phyloP scores from a whole-genome alignment of 495 filamentous ascomycete genomes.

The Poronia punctata region DNA sequence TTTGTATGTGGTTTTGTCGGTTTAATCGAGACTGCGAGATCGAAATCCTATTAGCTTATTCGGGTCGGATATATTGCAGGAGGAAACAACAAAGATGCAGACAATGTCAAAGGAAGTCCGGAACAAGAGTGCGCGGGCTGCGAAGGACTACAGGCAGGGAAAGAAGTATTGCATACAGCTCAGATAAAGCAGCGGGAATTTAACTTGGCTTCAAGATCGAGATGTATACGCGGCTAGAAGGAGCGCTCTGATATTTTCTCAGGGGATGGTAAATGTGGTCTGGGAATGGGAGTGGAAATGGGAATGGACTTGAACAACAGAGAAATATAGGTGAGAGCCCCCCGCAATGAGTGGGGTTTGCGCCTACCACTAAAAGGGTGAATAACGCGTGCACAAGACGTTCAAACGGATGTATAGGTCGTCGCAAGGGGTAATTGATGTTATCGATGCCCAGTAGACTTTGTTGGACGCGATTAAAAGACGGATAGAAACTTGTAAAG shows the following conservation, averaged over 20 bases:
- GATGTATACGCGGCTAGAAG: neutral
- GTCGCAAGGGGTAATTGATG: conserved; percentile 25
- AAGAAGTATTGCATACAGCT: neutral
- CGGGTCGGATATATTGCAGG: too few relatives aligned
- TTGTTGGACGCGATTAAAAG: neutral
- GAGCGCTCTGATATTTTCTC: neutral
- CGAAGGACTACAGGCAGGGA: neutral
- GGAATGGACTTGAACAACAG: conserved; percentile 15
- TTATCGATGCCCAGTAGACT: conserved; percentile 5
- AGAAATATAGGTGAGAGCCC: conserved; percentile 18
- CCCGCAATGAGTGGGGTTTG: conserved; percentile 31
- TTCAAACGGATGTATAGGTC: conserved; percentile 6
- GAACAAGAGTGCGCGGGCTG: conserved; percentile 7
- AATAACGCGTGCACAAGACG: conserved; percentile 20
- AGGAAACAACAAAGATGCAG: conserved; percentile 14
- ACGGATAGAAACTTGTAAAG: conserved; percentile 2
- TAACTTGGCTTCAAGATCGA: too few relatives aligned
- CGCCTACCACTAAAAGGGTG: conserved; percentile 20
- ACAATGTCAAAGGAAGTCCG: conserved; percentile 2
- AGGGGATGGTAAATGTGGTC: conserved; percentile 3
- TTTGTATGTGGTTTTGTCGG: conserved; percentile 41
- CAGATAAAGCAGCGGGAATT: too few relatives aligned
- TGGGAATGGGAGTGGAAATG: conserved; percentile 1
- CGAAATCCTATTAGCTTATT: conserved; percentile 21
- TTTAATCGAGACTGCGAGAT: conserved; percentile 12